Percentiles rank a stretch among this genome's conserved stretches.
Conservation (phyloP, 2,329 filamentous ascomycete species). For the Alternaria burnsii region DNA sequence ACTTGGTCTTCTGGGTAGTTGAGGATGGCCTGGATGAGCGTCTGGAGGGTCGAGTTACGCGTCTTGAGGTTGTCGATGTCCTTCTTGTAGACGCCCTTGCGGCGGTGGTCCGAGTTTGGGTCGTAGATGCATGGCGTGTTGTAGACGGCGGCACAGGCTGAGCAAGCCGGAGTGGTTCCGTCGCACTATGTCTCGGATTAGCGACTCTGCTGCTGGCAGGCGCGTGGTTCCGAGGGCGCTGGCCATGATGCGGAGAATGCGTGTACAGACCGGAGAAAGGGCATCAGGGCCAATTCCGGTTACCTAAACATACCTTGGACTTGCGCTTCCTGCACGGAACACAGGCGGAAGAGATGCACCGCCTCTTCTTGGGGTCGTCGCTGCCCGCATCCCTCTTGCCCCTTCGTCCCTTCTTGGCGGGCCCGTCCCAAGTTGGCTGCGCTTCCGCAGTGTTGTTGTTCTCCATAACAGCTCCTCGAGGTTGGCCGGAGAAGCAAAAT, state of each 20-base stretch:
- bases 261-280: constrained; percentile 21
- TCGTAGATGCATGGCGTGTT: constrained; percentile 92
- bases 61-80: constrained; percentile 90
- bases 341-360: constrained; percentile 53
- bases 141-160: constrained; percentile 95
- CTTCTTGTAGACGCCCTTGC: constrained; percentile 96
- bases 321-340: constrained; percentile 54
- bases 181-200: constrained; percentile 69
- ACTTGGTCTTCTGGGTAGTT: constrained; percentile 92
- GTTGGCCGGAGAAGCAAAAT: constrained; percentile 19
- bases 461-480: constrained; percentile 24
- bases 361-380: constrained; percentile 54
- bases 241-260: constrained; percentile 17
- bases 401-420: constrained; percentile 45
- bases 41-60: constrained; percentile 84
- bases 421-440: constrained; percentile 19
- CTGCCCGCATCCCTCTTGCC: constrained; percentile 49
- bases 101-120: constrained; percentile 92
- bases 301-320: constrained; percentile 49
- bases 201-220: constrained; percentile 3
- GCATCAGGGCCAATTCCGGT: constrained; percentile 5
- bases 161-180: constrained; percentile 61
- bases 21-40: constrained; percentile 90
- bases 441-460: constrained; percentile 19
- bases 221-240: constrained; percentile 13